Evolutionary conservation across 306 rosid species (phyloP), one percentile per base, ranked within the genome.

Genomic region (Dalbergia oliveri): DNA sequence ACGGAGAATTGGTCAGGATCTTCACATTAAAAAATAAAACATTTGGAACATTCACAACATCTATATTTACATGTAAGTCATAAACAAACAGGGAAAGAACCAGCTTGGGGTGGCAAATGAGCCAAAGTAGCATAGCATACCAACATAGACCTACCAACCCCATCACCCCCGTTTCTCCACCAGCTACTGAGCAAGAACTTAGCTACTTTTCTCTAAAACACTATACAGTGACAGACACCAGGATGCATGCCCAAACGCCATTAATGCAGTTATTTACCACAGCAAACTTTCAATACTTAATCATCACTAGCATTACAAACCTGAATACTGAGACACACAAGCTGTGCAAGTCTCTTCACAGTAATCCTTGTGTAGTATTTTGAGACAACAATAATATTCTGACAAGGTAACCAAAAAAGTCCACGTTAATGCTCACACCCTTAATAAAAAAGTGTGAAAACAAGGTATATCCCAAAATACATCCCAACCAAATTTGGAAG

Each of bases 341-440:
- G 88, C 85, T 88, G 90, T 68, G 90, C 92, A 76, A 93, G 82
- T 88, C 97, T 86, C 84, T 86, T 87, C 85, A 93, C 60, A 31
- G 81, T 43, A 59, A 83, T 83, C 83, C 85, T 86, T 8, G 92
- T 67, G 80, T 93, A 93, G 77, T 91, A 91, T 82, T 90, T 90
- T 33, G 98, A 93, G 72, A 91, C 91, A 18, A 91, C 98, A 41
- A 93, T 78, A 72, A 91, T 91, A 81, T 93, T 93, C 98, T 91
- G 93, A 34, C 66, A 82, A 39, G 60, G 59, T 59, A 68, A 43
- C 34, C 65, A 47, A 16, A 59, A 23, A n/a, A 34, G 37, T 15
- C 26, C 39, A 19, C 65, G 72, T 83, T 60, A 79, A 66, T 43
- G 69, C 9, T 50, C 34, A 14, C 16, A 33, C 50, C 10, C 41